Evolutionary conservation across 164 flowering plant genomes (phyloP).

Genomic region (Euptelea pleiosperma): DNA sequence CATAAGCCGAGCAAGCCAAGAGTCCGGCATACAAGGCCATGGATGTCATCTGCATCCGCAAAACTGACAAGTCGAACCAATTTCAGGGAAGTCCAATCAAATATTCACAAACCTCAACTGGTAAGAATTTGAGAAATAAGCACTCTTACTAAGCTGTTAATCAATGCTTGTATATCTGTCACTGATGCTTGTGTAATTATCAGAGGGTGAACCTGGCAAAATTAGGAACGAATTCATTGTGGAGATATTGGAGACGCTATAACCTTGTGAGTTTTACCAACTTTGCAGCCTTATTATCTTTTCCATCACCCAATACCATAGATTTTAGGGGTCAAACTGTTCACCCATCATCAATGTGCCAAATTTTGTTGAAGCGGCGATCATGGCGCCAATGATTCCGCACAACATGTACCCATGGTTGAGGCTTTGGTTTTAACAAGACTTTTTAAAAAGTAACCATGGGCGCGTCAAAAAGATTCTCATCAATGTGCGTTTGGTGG

Average conservation of each 20-base stretch:
- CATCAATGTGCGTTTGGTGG: no score
- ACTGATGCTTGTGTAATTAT: not conserved
- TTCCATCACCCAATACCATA: not conserved
- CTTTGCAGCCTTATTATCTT: not conserved
- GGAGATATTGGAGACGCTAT: constrained; percentile 72
- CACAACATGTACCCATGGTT: no score
- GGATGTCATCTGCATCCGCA: constrained; percentile 46
- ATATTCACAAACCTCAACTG: constrained; percentile 34
- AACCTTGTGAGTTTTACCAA: constrained; percentile 53
- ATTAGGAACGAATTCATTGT: constrained; percentile 60
- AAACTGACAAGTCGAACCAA: constrained; percentile 37
- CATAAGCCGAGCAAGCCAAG: constrained; percentile 60
- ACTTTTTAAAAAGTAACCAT: no score
- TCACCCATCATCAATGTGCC: no score
- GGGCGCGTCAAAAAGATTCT: no score
- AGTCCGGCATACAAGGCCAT: constrained; percentile 57
- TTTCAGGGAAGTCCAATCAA: constrained; percentile 52
- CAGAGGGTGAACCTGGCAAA: constrained; percentile 73
- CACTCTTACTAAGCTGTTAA: not conserved
- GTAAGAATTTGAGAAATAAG: constrained; percentile 29
- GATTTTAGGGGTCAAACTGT: no score
- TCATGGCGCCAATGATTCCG: no score
- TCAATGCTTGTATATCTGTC: not conserved
- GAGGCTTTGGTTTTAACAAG: no score
- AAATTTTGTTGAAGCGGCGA: no score